phyloP scores from a whole-genome alignment of 805 yeast genomes.

The Scheffersomyces spartinae region DNA sequence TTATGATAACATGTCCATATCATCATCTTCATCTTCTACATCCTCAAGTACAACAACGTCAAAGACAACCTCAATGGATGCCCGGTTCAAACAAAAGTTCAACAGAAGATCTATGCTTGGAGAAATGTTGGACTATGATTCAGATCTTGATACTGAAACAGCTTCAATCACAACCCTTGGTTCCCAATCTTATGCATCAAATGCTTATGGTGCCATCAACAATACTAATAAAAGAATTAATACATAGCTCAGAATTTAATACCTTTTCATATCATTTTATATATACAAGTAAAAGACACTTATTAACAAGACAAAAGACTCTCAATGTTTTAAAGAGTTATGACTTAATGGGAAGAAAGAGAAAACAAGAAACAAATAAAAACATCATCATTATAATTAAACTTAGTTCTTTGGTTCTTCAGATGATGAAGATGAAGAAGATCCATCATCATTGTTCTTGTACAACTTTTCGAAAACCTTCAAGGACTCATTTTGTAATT shows the following conservation, averaged over 20 bases:
- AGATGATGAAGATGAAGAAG: too few species aligned
- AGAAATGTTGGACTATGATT: conserved; percentile 33
- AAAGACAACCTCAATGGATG: too few species aligned
- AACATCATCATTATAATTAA: conserved; percentile 1
- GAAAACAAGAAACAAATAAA: conserved; percentile 1
- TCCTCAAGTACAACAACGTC: too few species aligned
- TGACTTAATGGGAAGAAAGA: not conserved
- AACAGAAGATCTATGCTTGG: conserved; percentile 31
- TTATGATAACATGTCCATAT: too few species aligned
- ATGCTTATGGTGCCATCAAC: too few species aligned
- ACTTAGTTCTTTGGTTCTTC: conserved; percentile 18
- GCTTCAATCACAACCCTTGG: not conserved
- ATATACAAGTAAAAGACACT: conserved; percentile 2
- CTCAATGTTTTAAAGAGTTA: too few species aligned
- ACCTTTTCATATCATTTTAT: not conserved
- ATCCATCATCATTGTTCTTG: too few species aligned
- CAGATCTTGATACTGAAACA: conserved; percentile 9
- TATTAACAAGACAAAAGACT: too few species aligned
- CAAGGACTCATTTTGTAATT: conserved; percentile 63
- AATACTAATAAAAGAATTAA: not conserved
- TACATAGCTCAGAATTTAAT: too few species aligned
- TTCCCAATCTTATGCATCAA: conserved; percentile 3
- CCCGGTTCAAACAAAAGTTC: too few species aligned
- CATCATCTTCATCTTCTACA: too few species aligned
- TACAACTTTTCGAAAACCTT: conserved; percentile 69